A percentile compares a stretch with the other conserved stretches of the same genome.
Conservation (phyloP, 345 rosid species). For the Salix dunnii region DNA sequence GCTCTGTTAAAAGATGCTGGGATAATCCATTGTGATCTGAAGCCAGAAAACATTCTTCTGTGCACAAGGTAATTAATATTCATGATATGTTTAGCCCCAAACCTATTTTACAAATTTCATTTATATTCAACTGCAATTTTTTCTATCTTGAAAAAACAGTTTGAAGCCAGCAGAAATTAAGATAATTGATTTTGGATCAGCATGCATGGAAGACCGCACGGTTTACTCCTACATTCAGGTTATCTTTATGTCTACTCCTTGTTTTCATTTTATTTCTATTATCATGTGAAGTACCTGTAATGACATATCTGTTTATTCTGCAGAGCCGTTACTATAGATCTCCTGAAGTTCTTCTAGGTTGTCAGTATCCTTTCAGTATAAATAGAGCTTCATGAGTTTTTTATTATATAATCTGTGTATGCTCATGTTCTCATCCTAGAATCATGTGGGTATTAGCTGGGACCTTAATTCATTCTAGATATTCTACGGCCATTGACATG, state of each 20-base stretch:
- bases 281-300: conserved; percentile 12
- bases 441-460: conserved; percentile 1
- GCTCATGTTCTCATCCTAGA: background rate
- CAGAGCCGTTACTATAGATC: conserved; percentile 99
- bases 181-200: conserved; percentile 99
- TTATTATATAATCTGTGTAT: background rate
- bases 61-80: conserved; percentile 67
- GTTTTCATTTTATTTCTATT: conserved; percentile 11
- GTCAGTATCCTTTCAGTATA: conserved; percentile 75
- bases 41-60: conserved; percentile 96
- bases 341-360: conserved; percentile 97
- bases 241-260: conserved; percentile 9
- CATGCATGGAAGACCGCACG: conserved; percentile 97
- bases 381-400: conserved; percentile 3
- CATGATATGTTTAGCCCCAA: conserved; percentile 17
- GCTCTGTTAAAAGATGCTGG: conserved; percentile 93
- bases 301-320: conserved; percentile 32
- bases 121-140: conserved; percentile 13
- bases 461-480: conserved; percentile 63
- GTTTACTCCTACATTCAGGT: conserved; percentile 99
- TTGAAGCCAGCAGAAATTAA: conserved; percentile 92
- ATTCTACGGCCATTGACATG: conserved; percentile 96
- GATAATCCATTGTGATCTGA: conserved; percentile 95
- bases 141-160: conserved; percentile 43
- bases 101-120: background rate